A percentile compares a stretch with the other conserved stretches of the same genome.
These are phyloP conservation scores for Fusarium nisikadoi DNA, from an alignment of 2,329 filamentous ascomycete species.

Conservation along the genomic window DNA sequence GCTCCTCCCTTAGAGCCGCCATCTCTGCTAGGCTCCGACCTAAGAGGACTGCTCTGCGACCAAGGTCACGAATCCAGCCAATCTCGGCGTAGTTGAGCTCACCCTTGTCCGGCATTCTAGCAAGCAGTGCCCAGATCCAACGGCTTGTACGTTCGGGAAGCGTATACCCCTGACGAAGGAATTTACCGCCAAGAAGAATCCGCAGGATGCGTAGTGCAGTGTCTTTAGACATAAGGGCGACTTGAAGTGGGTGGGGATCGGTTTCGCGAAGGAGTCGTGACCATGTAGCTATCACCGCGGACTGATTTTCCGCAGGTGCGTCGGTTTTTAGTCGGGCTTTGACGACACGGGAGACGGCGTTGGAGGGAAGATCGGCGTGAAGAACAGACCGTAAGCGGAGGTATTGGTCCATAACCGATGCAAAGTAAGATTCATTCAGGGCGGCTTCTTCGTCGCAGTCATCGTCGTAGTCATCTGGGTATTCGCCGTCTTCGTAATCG, in stretches of 20 bases:
- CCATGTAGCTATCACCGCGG: constrained; percentile 64
- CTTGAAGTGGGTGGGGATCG: constrained; percentile 68
- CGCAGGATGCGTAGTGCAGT: constrained; percentile 74
- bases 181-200: constrained; percentile 72
- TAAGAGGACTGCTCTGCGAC: constrained; percentile 76
- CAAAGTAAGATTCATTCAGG: constrained; percentile 74
- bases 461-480: constrained; percentile 41
- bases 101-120: constrained; percentile 77
- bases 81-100: constrained; percentile 81
- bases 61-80: constrained; percentile 80
- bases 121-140: constrained; percentile 89
- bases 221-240: constrained; percentile 73
- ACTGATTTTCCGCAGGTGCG: constrained; percentile 62
- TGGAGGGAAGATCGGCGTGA: constrained; percentile 62
- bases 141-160: constrained; percentile 75
- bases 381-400: constrained; percentile 70
- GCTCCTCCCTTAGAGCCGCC: constrained; percentile 58
- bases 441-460: constrained; percentile 43
- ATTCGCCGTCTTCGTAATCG: constrained; percentile 44
- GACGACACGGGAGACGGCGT: constrained; percentile 64
- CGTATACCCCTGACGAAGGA: constrained; percentile 68
- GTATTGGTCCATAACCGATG: constrained; percentile 73
- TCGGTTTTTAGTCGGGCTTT: constrained; percentile 66
- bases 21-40: constrained; percentile 65
- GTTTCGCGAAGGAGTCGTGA: constrained; percentile 60